Evolutionary conservation across 345 rosid species (phyloP).

Genomic region (Noccaea bulbosa): DNA sequence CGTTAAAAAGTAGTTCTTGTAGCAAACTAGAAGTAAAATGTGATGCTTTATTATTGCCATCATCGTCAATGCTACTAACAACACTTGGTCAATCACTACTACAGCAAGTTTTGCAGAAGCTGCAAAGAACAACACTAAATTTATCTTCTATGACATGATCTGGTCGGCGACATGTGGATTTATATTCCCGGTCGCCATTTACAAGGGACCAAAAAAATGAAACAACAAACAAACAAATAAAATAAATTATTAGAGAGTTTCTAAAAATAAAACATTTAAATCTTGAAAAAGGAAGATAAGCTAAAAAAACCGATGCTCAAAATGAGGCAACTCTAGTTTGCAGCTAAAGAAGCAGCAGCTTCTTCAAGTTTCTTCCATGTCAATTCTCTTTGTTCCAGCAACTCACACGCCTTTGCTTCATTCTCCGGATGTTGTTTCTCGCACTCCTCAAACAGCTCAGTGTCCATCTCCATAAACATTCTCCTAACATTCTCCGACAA

Average conservation of each 20-base stretch:
- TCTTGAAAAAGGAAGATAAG: slow-evolving; percentile 21
- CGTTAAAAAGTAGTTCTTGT: not conserved
- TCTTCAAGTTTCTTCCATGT: slow-evolving; percentile 54
- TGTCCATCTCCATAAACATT: slow-evolving; percentile 54
- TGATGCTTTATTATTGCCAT: not conserved
- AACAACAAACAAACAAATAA: slow-evolving; percentile 24
- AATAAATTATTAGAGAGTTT: slow-evolving; percentile 36
- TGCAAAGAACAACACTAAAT: slow-evolving; percentile 23
- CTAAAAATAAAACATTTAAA: slow-evolving; percentile 21
- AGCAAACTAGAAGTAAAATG: not conserved
- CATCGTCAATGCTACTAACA: not conserved
- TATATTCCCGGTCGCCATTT: slow-evolving; percentile 41
- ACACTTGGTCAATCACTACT: not conserved
- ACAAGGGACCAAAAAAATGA: slow-evolving; percentile 27
- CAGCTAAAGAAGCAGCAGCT: slow-evolving; percentile 44
- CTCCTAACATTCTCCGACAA: slow-evolving; percentile 58
- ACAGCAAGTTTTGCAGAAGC: slow-evolving; percentile 13
- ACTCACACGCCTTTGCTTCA: slow-evolving; percentile 45
- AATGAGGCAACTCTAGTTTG: slow-evolving; percentile 23
- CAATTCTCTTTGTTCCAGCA: slow-evolving; percentile 49
- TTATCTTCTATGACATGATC: slow-evolving; percentile 29
- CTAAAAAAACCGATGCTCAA: slow-evolving; percentile 10
- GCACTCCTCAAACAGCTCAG: slow-evolving; percentile 49
- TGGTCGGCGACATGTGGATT: slow-evolving; percentile 34
- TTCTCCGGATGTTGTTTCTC: slow-evolving; percentile 44